These are phyloP conservation scores for Lachancea thermotolerans DNA, from an alignment of 805 yeast species.

Conservation along the genomic window DNA sequence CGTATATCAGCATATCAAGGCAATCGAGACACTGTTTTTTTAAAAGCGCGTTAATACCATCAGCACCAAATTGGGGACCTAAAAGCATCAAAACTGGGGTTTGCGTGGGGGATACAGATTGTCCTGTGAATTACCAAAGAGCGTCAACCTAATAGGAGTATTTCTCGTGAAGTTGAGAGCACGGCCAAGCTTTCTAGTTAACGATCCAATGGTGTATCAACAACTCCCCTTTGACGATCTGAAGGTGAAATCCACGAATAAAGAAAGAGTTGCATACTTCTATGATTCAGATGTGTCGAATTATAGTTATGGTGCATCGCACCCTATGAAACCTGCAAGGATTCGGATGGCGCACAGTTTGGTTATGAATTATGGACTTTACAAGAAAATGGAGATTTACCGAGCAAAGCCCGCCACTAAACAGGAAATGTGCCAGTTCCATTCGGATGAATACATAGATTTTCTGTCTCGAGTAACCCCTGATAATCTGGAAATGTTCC, in stretches of 20 bases:
- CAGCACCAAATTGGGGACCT: no score
- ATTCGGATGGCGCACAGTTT: slow-evolving; percentile 90
- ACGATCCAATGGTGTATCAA: slow-evolving; percentile 37
- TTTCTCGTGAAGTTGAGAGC: no score
- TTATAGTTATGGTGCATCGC: slow-evolving; percentile 97
- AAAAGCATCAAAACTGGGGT: no score
- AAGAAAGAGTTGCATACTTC: slow-evolving; percentile 63
- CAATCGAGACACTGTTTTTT: no score
- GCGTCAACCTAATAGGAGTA: no score
- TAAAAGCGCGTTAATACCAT: no score
- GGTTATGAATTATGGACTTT: slow-evolving; percentile 75
- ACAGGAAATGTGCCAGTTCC: slow-evolving; percentile 76
- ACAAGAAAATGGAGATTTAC: slow-evolving; percentile 86
- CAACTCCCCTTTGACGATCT: slow-evolving; percentile 59
- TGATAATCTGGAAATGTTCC: slow-evolving; percentile 52
- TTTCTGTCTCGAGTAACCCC: slow-evolving; percentile 75
- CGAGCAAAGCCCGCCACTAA: slow-evolving; percentile 75
- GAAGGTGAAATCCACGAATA: slow-evolving; percentile 46
- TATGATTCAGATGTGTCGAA: slow-evolving; percentile 93
- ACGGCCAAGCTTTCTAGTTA: not conserved
- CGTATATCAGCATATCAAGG: no score
- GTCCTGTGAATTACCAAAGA: no score
- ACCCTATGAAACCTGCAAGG: slow-evolving; percentile 97
- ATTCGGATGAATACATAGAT: slow-evolving; percentile 77
- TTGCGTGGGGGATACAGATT: no score